Percentiles rank a stretch among this genome's conserved stretches.
These are phyloP conservation scores for Coemansia sp. DNA, from an alignment of 192 early-diverging fungal genomes.

Conservation along the genomic window DNA sequence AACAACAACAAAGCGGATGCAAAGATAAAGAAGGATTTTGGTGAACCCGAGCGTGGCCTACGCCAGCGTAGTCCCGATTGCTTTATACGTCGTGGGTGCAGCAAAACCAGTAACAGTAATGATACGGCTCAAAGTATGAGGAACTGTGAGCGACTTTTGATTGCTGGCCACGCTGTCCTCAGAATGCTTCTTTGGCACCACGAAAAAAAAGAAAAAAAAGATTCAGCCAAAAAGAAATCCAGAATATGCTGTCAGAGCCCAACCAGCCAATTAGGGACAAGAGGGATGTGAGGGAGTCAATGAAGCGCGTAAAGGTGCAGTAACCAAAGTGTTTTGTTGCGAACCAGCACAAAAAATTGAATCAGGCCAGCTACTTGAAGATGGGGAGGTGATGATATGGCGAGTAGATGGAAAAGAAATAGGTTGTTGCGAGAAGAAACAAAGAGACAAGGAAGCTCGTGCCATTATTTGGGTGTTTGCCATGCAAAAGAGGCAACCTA, in stretches of 20 bases:
- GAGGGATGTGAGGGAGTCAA: neutral
- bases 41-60: neutral
- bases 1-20: neutral
- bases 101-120: neutral
- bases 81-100: neutral
- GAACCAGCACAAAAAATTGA: neutral
- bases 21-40: neutral
- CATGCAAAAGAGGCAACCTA: neutral
- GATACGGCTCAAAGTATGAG: neutral
- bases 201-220: neutral
- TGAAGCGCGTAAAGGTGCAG: neutral
- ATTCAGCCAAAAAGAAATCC: neutral
- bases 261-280: neutral
- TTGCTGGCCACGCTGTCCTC: neutral
- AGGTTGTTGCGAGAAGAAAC: neutral
- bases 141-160: neutral
- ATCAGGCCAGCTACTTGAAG: neutral
- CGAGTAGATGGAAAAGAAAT: neutral
- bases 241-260: neutral
- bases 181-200: neutral
- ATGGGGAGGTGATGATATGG: neutral
- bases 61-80: neutral
- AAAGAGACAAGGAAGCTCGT: neutral
- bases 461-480: neutral
- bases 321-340: neutral